These are phyloP conservation scores for Chalciporus sphaerocephalus DNA, from an alignment of 768 basidiomycete species.

Conservation along the genomic window DNA sequence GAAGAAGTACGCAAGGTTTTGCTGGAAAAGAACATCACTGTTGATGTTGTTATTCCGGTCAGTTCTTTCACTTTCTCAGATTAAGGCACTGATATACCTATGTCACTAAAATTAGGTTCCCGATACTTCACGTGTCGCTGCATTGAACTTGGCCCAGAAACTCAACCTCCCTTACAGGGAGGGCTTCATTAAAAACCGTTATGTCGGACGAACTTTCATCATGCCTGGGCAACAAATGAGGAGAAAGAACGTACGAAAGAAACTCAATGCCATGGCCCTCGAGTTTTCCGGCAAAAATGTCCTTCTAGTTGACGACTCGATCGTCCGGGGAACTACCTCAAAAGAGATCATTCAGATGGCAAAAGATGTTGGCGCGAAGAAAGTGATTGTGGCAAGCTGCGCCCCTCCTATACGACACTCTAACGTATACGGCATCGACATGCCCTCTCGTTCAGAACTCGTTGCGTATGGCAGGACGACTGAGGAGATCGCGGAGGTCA, in stretches of 20 bases:
- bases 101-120: constrained; percentile 57
- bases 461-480: constrained; percentile 78
- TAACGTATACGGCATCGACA: constrained; percentile 99
- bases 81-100: neutral
- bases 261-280: constrained; percentile 97
- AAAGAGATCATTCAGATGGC: constrained; percentile 99
- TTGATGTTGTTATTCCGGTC: constrained; percentile 97
- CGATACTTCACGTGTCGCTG: constrained; percentile 94
- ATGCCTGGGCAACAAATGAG: constrained; percentile 99
- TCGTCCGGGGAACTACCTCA: constrained; percentile 96
- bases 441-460: constrained; percentile 93
- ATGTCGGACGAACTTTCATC: constrained; percentile 97
- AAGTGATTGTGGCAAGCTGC: constrained; percentile 94
- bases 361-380: constrained; percentile 95
- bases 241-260: constrained; percentile 89
- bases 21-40: constrained; percentile 56
- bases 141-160: constrained; percentile 90
- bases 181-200: constrained; percentile 98
- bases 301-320: constrained; percentile 96
- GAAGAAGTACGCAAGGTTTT: constrained; percentile 79
- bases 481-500: constrained; percentile 67
- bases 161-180: constrained; percentile 90
- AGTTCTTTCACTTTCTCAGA: constrained; percentile 8
- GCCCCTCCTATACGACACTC: constrained; percentile 93
- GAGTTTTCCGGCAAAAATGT: constrained; percentile 93